Percentiles rank a stretch among this genome's conserved stretches.
These are phyloP conservation scores for Penicillium canariense DNA, from an alignment of 495 filamentous ascomycete species.

Conservation along the genomic window DNA sequence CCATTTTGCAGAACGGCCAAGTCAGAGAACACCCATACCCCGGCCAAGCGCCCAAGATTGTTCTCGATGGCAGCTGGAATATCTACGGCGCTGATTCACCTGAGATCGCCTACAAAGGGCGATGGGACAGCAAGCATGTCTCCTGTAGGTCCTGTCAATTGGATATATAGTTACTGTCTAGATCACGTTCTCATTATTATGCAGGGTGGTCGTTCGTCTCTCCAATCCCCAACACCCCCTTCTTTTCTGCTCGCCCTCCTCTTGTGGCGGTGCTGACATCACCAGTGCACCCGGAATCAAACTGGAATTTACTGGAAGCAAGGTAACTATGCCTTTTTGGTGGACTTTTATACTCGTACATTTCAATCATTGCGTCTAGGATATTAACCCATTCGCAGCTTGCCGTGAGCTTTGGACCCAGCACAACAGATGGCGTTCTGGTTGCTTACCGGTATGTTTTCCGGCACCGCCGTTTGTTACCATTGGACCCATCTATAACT, in stretches of 20 bases:
- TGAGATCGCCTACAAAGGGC: slow-evolving; percentile 67
- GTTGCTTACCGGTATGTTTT: slow-evolving; percentile 55
- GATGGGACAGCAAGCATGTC: slow-evolving; percentile 65
- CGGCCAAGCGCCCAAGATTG: slow-evolving; percentile 27
- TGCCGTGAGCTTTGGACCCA: slow-evolving; percentile 60
- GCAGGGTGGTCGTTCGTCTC: slow-evolving; percentile 44
- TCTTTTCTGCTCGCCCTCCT: not conserved
- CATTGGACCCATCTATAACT: not conserved
- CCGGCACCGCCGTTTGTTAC: not conserved
- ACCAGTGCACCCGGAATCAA: slow-evolving; percentile 57
- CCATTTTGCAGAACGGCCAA: slow-evolving; percentile 66
- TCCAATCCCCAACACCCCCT: not conserved
- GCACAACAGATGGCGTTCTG: slow-evolving; percentile 54
- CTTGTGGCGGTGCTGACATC: slow-evolving; percentile 7
- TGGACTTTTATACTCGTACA: not conserved
- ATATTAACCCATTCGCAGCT: slow-evolving; percentile 24
- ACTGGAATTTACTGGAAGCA: slow-evolving; percentile 62
- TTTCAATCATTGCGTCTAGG: not conserved
- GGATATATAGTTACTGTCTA: not conserved
- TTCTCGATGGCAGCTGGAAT: slow-evolving; percentile 37
- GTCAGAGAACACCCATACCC: slow-evolving; percentile 39
- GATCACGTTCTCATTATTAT: slow-evolving; percentile 14
- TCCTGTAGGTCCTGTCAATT: slow-evolving; percentile 54
- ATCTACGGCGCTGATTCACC: slow-evolving; percentile 54
- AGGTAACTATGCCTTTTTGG: slow-evolving; percentile 30